Conservation (phyloP, 345 rosid genomes). For the Gossypium rotundifolium region DNA sequence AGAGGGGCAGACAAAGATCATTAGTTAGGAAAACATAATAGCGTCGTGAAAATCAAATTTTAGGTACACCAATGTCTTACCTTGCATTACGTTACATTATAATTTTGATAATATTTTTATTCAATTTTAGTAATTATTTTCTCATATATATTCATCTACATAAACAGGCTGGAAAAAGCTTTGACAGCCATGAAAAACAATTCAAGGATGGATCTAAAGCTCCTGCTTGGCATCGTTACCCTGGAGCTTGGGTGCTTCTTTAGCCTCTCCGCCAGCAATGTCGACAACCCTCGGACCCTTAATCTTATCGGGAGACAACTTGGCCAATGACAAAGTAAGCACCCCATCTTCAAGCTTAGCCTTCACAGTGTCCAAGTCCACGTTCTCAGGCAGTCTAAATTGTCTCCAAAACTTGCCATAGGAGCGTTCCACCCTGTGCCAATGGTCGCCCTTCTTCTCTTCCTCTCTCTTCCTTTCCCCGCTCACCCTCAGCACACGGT, state of each 20-base stretch:
- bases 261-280: slow-evolving; percentile 36
- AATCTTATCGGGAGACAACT: slow-evolving; percentile 54
- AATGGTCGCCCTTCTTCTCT: slow-evolving; percentile 61
- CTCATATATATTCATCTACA: neutral
- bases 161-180: neutral
- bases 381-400: slow-evolving; percentile 68
- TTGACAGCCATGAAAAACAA: neutral
- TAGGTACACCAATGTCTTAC: neutral
- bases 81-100: neutral
- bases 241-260: slow-evolving; percentile 30
- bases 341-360: slow-evolving; percentile 77
- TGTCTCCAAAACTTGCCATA: slow-evolving; percentile 82
- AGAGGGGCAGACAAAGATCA: no score
- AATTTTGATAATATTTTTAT: neutral
- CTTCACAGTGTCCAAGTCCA: slow-evolving; percentile 49
- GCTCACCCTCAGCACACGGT: slow-evolving; percentile 56
- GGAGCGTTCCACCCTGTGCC: slow-evolving; percentile 79
- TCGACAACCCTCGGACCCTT: slow-evolving; percentile 52
- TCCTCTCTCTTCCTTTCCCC: slow-evolving; percentile 75
- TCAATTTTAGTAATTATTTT: neutral
- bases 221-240: slow-evolving; percentile 36
- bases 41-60: neutral
- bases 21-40: neutral
- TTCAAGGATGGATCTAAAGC: slow-evolving; percentile 20
- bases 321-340: slow-evolving; percentile 46